phyloP scores from a whole-genome alignment of 1,284 basidiomycete species.

The Ganoderma resinaceum region DNA sequence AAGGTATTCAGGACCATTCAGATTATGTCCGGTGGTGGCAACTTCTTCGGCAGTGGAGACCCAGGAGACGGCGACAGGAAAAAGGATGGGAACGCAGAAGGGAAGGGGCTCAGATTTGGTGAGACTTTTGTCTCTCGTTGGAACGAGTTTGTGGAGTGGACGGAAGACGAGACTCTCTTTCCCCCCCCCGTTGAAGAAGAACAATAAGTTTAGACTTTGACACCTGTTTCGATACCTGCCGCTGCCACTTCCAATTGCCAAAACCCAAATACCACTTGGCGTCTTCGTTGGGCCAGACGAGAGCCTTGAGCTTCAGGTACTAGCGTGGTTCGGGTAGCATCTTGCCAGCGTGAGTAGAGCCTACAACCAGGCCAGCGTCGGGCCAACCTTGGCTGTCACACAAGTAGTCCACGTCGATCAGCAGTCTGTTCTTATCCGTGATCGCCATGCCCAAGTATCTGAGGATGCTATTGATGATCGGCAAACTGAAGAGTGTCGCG shows the following conservation, averaged over 20 bases:
- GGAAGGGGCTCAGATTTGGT: too few species aligned
- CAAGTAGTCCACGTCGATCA: neutral
- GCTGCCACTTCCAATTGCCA: neutral
- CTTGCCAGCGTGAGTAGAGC: neutral
- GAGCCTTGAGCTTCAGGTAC: neutral
- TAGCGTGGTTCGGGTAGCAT: neutral
- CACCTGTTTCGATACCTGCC: neutral
- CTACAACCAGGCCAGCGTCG: neutral
- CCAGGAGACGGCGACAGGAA: neutral
- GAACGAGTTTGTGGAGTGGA: neutral
- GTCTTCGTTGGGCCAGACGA: constrained; percentile 4
- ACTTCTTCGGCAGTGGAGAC: neutral
- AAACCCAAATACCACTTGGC: neutral
- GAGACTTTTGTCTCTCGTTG: neutral
- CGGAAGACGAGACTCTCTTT: neutral
- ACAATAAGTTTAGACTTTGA: neutral
- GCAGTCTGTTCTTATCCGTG: neutral
- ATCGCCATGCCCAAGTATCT: neutral
- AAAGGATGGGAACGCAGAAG: neutral
- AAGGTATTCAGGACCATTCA: neutral
- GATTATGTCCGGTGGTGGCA: neutral
- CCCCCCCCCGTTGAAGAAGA: neutral
- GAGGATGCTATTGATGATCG: neutral
- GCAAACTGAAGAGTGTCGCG: neutral
- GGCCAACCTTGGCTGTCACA: neutral